A percentile compares a stretch with the other conserved stretches of the same genome.
Conservation (phyloP, 2,329 filamentous ascomycete species). For the Nannizziopsis arthrosporioides region DNA sequence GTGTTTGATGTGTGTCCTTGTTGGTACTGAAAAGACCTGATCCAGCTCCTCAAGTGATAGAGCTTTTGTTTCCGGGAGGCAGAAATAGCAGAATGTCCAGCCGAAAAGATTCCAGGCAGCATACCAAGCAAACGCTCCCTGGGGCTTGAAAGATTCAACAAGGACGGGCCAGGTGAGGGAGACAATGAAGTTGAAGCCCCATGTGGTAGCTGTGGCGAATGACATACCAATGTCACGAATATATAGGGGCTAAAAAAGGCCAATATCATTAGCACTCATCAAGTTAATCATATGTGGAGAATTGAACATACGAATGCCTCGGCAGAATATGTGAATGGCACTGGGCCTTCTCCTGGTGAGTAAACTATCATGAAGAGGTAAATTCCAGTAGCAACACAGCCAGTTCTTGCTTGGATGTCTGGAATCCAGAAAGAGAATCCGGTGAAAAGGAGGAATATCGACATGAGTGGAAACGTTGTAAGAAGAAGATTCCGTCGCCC, state of each 20-base stretch:
- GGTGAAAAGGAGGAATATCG: slow-evolving; percentile 51
- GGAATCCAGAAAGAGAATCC: slow-evolving; percentile 47
- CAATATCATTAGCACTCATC: neutral
- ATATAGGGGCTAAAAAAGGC: slow-evolving; percentile 21
- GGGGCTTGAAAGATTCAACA: slow-evolving; percentile 30
- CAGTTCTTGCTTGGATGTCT: slow-evolving; percentile 21
- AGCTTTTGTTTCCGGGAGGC: slow-evolving; percentile 33
- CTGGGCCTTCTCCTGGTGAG: slow-evolving; percentile 44
- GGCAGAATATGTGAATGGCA: slow-evolving; percentile 50
- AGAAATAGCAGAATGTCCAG: slow-evolving; percentile 35
- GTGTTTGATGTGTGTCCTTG: slow-evolving; percentile 23
- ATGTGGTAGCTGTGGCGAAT: slow-evolving; percentile 36
- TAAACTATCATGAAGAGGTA: slow-evolving; percentile 23
- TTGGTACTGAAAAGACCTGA: slow-evolving; percentile 37
- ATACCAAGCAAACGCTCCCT: slow-evolving; percentile 40
- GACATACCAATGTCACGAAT: slow-evolving; percentile 34
- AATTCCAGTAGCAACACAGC: slow-evolving; percentile 21
- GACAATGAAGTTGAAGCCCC: slow-evolving; percentile 40
- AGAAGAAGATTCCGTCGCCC: slow-evolving; percentile 50
- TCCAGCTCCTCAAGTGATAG: slow-evolving; percentile 27
- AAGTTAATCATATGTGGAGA: neutral
- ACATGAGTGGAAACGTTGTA: slow-evolving; percentile 57
- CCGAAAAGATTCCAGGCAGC: slow-evolving; percentile 38
- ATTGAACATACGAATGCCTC: slow-evolving; percentile 38
- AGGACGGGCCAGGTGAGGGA: slow-evolving; percentile 37